phyloP scores from a whole-genome alignment of 345 rosid species.

The Brassica napus region DNA sequence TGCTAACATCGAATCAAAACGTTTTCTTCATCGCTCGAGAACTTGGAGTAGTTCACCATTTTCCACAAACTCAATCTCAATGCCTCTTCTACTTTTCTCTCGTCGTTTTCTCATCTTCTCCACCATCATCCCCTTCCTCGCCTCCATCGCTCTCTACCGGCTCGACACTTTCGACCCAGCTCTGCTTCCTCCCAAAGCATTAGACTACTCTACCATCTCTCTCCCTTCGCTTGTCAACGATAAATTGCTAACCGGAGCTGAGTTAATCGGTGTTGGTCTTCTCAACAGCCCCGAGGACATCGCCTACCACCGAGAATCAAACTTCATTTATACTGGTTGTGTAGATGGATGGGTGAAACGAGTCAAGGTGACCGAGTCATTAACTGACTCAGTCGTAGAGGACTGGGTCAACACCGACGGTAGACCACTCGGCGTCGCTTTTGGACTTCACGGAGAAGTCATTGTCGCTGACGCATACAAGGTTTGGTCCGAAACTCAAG shows the following conservation, averaged over 20 bases:
- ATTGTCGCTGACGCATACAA: conserved; percentile 70
- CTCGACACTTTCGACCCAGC: conserved; percentile 61
- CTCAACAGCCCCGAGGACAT: conserved; percentile 67
- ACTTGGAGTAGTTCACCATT: background rate
- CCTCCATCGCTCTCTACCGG: conserved; percentile 42
- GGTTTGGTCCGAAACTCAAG: conserved; percentile 42
- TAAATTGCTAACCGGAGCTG: conserved; percentile 47
- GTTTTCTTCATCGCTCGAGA: background rate
- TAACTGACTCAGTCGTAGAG: conserved; percentile 54
- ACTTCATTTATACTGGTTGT: conserved; percentile 56
- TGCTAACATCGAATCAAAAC: background rate
- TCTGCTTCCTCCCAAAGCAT: conserved; percentile 47
- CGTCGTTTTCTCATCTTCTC: conserved; percentile 27
- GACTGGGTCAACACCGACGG: conserved; percentile 71
- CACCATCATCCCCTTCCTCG: conserved; percentile 36
- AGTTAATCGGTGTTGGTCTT: conserved; percentile 48
- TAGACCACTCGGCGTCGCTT: conserved; percentile 75
- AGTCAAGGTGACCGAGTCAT: conserved; percentile 39
- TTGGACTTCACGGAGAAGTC: conserved; percentile 47
- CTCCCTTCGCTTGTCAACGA: conserved; percentile 35
- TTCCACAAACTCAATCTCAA: background rate
- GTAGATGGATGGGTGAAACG: conserved; percentile 87
- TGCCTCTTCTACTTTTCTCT: background rate
- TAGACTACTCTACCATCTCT: conserved; percentile 6
- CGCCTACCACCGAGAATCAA: conserved; percentile 44